Evolutionary conservation across 1,139 yeast genomes (phyloP).

Genomic region (Yamadazyma diddensiae): DNA sequence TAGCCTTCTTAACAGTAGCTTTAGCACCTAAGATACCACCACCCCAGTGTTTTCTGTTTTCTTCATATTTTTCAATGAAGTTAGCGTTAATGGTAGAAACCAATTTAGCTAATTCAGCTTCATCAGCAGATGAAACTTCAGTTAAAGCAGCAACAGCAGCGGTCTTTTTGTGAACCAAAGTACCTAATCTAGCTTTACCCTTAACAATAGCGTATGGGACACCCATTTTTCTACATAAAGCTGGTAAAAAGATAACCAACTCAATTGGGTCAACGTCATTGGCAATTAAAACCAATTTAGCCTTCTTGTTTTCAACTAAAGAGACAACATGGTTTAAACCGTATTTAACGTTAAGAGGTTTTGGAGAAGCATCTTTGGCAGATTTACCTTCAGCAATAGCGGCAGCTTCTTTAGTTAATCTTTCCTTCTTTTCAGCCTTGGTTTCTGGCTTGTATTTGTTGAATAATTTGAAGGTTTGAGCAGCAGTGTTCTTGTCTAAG

Average conservation of each 20-base stretch:
- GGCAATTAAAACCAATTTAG: constrained; percentile 93
- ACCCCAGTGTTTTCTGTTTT: constrained; percentile 98
- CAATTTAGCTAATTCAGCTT: constrained; percentile 88
- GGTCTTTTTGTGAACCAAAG: constrained; percentile 95
- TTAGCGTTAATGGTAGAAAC: constrained; percentile 89
- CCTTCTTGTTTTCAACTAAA: constrained; percentile 95
- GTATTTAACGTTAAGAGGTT: constrained; percentile 94
- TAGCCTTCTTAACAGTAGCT: constrained; percentile 69
- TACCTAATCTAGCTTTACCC: constrained; percentile 98
- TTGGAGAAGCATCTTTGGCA: constrained; percentile 91
- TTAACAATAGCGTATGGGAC: constrained; percentile 97
- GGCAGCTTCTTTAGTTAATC: constrained; percentile 98
- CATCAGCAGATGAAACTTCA: constrained; percentile 91
- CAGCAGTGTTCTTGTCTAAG: constrained; percentile 97
- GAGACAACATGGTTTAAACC: constrained; percentile 99
- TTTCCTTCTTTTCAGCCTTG: constrained; percentile 94
- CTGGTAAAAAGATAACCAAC: constrained; percentile 94
- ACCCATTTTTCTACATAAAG: constrained; percentile 99
- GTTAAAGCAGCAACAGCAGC: constrained; percentile 96
- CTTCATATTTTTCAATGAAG: constrained; percentile 92
- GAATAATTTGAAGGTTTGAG: constrained; percentile 93
- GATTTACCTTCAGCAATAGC: constrained; percentile 97
- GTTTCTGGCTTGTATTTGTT: constrained; percentile 99
- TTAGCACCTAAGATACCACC: constrained; percentile 97
- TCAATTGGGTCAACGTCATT: constrained; percentile 99